Percentiles rank a stretch among this genome's conserved stretches.
Conservation (phyloP, 306 rosid species). For the Dalbergia oliveri region DNA sequence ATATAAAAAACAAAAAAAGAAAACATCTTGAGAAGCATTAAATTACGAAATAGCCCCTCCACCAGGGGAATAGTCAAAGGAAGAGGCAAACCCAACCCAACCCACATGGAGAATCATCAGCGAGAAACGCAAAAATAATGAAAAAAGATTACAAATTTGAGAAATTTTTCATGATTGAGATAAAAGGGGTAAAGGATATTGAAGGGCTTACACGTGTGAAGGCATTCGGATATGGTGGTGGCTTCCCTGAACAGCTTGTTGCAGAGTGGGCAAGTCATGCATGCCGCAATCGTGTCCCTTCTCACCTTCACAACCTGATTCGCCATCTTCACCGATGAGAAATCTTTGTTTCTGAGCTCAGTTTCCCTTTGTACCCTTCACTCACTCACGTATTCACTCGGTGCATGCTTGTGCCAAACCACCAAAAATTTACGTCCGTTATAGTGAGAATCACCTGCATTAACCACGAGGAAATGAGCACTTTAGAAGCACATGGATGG, state of each 20-base stretch:
- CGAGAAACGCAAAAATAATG: conserved; percentile 6
- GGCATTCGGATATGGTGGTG: conserved; percentile 95
- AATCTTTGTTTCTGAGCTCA: conserved; percentile 15
- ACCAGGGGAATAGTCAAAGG: conserved; percentile 26
- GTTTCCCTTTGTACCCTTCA: conserved; percentile 26
- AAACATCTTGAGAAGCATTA: conserved; percentile 30
- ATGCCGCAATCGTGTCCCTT: conserved; percentile 77
- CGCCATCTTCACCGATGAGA: conserved; percentile 61
- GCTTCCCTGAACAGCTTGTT: conserved; percentile 79
- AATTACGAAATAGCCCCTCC: conserved; percentile 48
- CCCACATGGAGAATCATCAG: conserved; percentile 49
- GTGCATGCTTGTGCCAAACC: conserved; percentile 67
- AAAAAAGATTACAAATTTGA: conserved; percentile 44
- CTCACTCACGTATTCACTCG: conserved; percentile 45
- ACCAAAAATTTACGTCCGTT: conserved; percentile 72
- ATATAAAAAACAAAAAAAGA: neutral
- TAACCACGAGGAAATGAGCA: conserved; percentile 14
- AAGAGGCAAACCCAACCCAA: conserved; percentile 19
- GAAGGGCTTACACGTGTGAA: conserved; percentile 87
- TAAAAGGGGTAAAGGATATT: conserved; percentile 7
- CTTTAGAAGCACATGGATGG: conserved; percentile 19
- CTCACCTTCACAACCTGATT: conserved; percentile 72
- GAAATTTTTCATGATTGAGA: conserved; percentile 21
- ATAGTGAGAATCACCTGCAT: conserved; percentile 51
- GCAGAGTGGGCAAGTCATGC: conserved; percentile 97